phyloP scores from a whole-genome alignment of 2,329 filamentous ascomycete species.

The Proliferodiscus dingleyae region DNA sequence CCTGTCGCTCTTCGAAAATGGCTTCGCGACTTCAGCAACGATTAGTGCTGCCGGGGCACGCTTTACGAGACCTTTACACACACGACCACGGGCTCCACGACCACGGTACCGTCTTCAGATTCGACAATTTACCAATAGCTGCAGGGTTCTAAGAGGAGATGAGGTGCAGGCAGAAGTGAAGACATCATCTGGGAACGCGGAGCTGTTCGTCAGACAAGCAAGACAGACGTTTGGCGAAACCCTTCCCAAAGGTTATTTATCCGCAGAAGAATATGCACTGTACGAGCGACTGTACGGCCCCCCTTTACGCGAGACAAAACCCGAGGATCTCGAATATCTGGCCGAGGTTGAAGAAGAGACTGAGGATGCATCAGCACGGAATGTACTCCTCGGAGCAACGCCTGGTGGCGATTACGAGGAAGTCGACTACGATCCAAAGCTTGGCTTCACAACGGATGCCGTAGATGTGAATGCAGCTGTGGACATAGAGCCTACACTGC shows the following conservation, averaged over 20 bases:
- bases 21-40: constrained; percentile 25
- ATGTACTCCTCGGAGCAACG: constrained; percentile 49
- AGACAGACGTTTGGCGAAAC: constrained; percentile 72
- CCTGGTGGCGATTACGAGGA: constrained; percentile 58
- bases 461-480: background rate
- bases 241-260: constrained; percentile 67
- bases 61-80: constrained; percentile 11
- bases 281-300: constrained; percentile 80
- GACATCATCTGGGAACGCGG: constrained; percentile 38
- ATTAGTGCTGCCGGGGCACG: constrained; percentile 10
- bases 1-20: constrained; percentile 30
- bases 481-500: constrained; percentile 8
- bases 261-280: constrained; percentile 63
- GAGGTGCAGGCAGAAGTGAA: background rate
- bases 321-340: constrained; percentile 51
- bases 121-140: constrained; percentile 16
- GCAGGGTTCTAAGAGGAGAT: background rate
- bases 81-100: constrained; percentile 7
- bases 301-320: constrained; percentile 57
- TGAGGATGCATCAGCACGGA: constrained; percentile 41
- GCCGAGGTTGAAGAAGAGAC: constrained; percentile 35
- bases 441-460: constrained; percentile 27
- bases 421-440: constrained; percentile 38
- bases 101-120: constrained; percentile 6
- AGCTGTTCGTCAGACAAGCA: constrained; percentile 63